A percentile compares a stretch with the other conserved stretches of the same genome.
These are phyloP conservation scores for Curvularia hawaiiensis DNA, from an alignment of 2,329 filamentous ascomycete species.

Conservation along the genomic window DNA sequence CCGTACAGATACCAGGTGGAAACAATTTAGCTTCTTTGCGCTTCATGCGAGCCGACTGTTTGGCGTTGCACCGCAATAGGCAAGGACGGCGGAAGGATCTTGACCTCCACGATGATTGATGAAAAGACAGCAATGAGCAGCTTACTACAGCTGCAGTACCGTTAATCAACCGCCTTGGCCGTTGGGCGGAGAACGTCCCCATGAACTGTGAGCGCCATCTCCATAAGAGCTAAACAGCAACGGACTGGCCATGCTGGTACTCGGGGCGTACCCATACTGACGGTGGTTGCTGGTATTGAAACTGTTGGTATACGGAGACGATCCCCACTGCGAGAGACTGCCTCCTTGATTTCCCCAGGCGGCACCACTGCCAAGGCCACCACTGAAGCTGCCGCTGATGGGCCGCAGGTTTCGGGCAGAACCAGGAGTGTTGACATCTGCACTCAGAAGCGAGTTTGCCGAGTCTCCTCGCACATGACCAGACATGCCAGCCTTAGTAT, in stretches of 20 bases:
- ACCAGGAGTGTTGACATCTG: constrained; percentile 26
- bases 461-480: constrained; percentile 53
- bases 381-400: constrained; percentile 34
- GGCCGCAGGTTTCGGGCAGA: constrained; percentile 25
- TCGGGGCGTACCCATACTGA: constrained; percentile 24
- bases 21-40: not conserved
- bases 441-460: constrained; percentile 48
- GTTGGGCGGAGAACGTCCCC: constrained; percentile 44
- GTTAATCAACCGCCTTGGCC: constrained; percentile 46
- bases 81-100: not conserved
- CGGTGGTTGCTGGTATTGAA: constrained; percentile 17
- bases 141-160: constrained; percentile 19
- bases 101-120: constrained; percentile 10
- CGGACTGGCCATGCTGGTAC: constrained; percentile 46
- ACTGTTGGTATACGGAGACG: constrained; percentile 28
- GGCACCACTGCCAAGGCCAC: constrained; percentile 34
- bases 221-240: constrained; percentile 50
- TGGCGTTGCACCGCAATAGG: constrained; percentile 6
- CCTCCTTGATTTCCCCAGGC: constrained; percentile 38
- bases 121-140: constrained; percentile 13
- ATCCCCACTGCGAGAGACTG: constrained; percentile 33
- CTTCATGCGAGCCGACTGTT: not conserved
- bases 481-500: constrained; percentile 38
- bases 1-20: not conserved
- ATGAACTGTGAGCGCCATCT: constrained; percentile 37